These are phyloP conservation scores for Tricholoma flavovirens DNA, from an alignment of 768 basidiomycete genomes.

Conservation along the genomic window DNA sequence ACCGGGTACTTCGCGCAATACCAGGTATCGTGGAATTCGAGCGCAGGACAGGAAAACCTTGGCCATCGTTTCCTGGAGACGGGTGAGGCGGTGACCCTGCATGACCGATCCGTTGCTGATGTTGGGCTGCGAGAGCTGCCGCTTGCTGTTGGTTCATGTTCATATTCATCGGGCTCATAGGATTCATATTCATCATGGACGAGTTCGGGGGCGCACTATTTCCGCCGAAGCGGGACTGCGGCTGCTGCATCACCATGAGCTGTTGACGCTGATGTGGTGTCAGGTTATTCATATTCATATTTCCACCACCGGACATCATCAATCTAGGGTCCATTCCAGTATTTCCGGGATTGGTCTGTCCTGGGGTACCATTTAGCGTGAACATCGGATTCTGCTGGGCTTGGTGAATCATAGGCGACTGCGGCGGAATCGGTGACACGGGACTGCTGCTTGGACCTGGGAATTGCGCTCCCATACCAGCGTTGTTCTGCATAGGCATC, in stretches of 20 bases:
- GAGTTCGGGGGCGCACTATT: neutral
- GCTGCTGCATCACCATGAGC: constrained; percentile 35
- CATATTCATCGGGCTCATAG: constrained; percentile 10
- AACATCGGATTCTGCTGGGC: constrained; percentile 13
- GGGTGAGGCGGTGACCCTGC: constrained; percentile 35
- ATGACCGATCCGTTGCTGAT: constrained; percentile 34
- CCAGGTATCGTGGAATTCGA: constrained; percentile 61
- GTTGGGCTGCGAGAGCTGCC: constrained; percentile 18
- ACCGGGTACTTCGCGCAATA: constrained; percentile 68
- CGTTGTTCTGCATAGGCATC: constrained; percentile 15
- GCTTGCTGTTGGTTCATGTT: constrained; percentile 18
- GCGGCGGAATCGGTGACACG: constrained; percentile 16
- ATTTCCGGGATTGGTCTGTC: constrained; percentile 13
- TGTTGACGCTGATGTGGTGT: constrained; percentile 39
- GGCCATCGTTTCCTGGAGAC: constrained; percentile 28
- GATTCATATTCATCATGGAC: constrained; percentile 15
- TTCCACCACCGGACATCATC: constrained; percentile 16
- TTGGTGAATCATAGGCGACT: constrained; percentile 12
- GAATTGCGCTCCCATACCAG: constrained; percentile 9
- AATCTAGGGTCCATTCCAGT: constrained; percentile 29
- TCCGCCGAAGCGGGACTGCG: constrained; percentile 8
- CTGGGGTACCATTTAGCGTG: constrained; percentile 15
- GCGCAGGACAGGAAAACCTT: constrained; percentile 43
- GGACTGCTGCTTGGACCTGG: constrained; percentile 12
- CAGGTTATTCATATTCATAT: constrained; percentile 23